These are phyloP conservation scores for Daldinia sp. DNA, from an alignment of 2,329 filamentous ascomycete species.

Conservation along the genomic window DNA sequence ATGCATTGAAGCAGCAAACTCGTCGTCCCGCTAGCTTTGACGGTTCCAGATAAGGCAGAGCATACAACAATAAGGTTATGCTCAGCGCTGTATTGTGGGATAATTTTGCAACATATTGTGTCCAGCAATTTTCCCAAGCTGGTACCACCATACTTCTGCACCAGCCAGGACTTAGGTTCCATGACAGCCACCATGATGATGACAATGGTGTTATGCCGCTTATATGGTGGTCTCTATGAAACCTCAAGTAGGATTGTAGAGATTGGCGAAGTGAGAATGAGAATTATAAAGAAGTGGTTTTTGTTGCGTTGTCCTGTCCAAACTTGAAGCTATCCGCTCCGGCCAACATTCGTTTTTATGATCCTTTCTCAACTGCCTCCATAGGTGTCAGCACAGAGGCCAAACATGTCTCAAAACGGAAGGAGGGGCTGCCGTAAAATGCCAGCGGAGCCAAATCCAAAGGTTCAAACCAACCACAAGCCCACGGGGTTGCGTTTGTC, in stretches of 20 bases:
- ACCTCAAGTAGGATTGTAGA: neutral
- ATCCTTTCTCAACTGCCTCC: slow-evolving; percentile 23
- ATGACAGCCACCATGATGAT: slow-evolving; percentile 30
- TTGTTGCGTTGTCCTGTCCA: slow-evolving; percentile 3
- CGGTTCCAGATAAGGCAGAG: slow-evolving; percentile 62
- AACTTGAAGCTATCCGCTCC: slow-evolving; percentile 12
- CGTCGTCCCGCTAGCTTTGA: slow-evolving; percentile 64
- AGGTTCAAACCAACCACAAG: slow-evolving; percentile 18
- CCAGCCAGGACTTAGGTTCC: slow-evolving; percentile 56
- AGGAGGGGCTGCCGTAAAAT: slow-evolving; percentile 19
- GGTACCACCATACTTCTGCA: slow-evolving; percentile 69
- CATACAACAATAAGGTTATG: slow-evolving; percentile 64
- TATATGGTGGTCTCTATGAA: neutral
- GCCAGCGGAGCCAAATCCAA: neutral
- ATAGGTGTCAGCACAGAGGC: slow-evolving; percentile 17
- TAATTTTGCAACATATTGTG: slow-evolving; percentile 53
- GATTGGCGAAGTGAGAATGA: neutral
- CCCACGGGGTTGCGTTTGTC: slow-evolving; percentile 29
- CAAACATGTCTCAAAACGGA: slow-evolving; percentile 27
- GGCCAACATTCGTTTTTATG: slow-evolving; percentile 26
- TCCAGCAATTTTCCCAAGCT: slow-evolving; percentile 65
- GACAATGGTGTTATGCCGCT: slow-evolving; percentile 1
- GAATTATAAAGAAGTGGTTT: slow-evolving; percentile 2
- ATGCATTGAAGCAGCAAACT: slow-evolving; percentile 52
- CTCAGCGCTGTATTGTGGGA: slow-evolving; percentile 46